These are phyloP conservation scores for Sanghuangporus baumii DNA, from an alignment of 1,284 basidiomycete species.

Conservation along the genomic window DNA sequence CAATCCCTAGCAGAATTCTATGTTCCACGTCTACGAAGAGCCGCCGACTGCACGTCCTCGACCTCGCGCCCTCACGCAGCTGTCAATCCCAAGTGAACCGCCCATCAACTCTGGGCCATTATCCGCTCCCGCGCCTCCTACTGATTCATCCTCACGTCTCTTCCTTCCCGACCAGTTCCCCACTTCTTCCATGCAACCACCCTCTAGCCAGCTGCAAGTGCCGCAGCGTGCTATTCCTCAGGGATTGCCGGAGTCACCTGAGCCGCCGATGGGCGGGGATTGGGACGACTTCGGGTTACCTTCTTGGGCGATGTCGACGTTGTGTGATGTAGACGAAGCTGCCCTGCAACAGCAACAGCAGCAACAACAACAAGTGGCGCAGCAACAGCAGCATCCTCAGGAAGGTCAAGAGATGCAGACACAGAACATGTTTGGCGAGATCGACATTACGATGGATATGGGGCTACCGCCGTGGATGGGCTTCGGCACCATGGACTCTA, in stretches of 20 bases:
- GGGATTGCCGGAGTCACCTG: conserved; percentile 4
- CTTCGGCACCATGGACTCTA: background rate
- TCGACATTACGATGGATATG: conserved; percentile 1
- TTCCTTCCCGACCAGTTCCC: background rate
- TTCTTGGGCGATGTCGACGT: conserved; percentile 10
- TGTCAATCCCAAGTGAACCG: conserved; percentile 2
- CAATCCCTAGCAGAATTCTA: background rate
- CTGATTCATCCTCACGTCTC: background rate
- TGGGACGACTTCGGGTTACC: conserved; percentile 11
- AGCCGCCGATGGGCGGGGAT: background rate
- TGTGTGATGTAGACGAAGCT: background rate
- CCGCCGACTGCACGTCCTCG: background rate
- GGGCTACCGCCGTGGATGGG: background rate
- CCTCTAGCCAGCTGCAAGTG: background rate
- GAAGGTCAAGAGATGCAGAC: background rate
- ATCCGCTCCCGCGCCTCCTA: background rate
- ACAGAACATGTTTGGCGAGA: background rate
- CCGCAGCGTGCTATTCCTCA: conserved; percentile 1
- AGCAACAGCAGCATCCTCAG: background rate
- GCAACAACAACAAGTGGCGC: background rate
- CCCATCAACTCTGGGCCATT: conserved; percentile 3
- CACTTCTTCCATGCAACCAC: background rate
- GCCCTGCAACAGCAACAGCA: background rate
- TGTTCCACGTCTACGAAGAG: conserved; percentile 11
- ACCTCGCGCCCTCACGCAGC: conserved; percentile 1